Evolutionary conservation across 2,329 filamentous ascomycete species (phyloP).

Genomic region (Cladosporium phlei): DNA sequence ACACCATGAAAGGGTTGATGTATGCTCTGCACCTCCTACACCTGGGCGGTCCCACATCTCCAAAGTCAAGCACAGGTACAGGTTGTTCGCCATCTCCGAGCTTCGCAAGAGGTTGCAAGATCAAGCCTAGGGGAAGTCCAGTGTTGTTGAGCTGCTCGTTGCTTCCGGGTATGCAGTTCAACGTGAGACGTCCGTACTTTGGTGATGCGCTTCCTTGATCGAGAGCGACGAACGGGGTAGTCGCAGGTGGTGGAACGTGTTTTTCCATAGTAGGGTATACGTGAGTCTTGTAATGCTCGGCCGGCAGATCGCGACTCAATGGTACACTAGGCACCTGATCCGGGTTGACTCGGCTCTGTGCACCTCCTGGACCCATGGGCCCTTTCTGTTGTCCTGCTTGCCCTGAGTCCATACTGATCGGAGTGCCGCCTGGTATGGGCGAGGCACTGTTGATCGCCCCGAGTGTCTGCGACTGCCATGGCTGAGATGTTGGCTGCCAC

Average conservation of each 20-base stretch:
- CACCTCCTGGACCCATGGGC: slow-evolving; percentile 28
- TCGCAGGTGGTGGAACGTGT: slow-evolving; percentile 82
- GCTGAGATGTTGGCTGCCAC: slow-evolving; percentile 37
- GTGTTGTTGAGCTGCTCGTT: slow-evolving; percentile 75
- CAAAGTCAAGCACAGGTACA: slow-evolving; percentile 92
- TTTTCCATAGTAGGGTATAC: slow-evolving; percentile 94
- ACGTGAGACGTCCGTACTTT: slow-evolving; percentile 82
- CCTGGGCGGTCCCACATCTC: slow-evolving; percentile 80
- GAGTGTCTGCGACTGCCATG: slow-evolving; percentile 29
- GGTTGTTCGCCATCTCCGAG: slow-evolving; percentile 79
- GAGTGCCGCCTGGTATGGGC: slow-evolving; percentile 23
- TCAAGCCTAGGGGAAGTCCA: slow-evolving; percentile 76
- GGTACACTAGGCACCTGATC: slow-evolving; percentile 93
- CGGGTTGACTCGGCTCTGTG: slow-evolving; percentile 73
- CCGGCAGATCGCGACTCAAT: slow-evolving; percentile 72
- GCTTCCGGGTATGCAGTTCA: slow-evolving; percentile 87
- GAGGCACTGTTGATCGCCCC: slow-evolving; percentile 16
- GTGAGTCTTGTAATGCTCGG: slow-evolving; percentile 79
- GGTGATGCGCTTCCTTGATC: slow-evolving; percentile 97
- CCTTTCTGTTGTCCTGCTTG: slow-evolving; percentile 22
- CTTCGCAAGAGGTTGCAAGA: slow-evolving; percentile 81
- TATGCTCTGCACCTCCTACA: slow-evolving; percentile 92
- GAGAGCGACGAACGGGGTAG: slow-evolving; percentile 83
- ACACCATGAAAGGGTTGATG: slow-evolving; percentile 99
- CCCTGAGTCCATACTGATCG: slow-evolving; percentile 26